phyloP scores from a whole-genome alignment of 805 yeast genomes.

The Candida golubevii region DNA sequence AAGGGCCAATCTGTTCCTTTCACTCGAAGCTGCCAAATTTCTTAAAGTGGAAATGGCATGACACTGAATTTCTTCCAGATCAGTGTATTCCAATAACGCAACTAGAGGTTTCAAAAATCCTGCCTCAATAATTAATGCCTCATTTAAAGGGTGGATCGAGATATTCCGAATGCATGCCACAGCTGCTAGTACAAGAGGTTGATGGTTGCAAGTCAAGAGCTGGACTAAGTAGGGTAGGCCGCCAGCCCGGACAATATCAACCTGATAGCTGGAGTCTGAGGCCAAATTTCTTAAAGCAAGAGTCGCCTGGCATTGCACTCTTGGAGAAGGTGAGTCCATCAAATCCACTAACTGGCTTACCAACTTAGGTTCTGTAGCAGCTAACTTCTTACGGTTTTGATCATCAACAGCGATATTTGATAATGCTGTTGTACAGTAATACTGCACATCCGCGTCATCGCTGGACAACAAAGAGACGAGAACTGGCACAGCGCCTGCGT shows the following conservation, averaged over 20 bases:
- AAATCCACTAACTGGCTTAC: constrained; percentile 82
- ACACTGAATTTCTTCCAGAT: constrained; percentile 94
- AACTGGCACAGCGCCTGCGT: constrained; percentile 98
- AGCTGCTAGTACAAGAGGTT: constrained; percentile 90
- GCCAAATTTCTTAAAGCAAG: constrained; percentile 93
- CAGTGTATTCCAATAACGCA: constrained; percentile 72
- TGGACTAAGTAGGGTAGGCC: constrained; percentile 93
- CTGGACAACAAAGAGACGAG: constrained; percentile 81
- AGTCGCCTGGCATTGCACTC: constrained; percentile 98
- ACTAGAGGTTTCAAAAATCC: constrained; percentile 93
- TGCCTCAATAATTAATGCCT: constrained; percentile 92
- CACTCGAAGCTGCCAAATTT: constrained; percentile 93
- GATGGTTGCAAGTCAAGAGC: constrained; percentile 81
- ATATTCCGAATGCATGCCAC: constrained; percentile 98
- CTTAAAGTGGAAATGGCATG: constrained; percentile 96
- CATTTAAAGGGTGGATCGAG: constrained; percentile 94
- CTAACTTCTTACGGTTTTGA: constrained; percentile 76
- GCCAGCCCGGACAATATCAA: constrained; percentile 92
- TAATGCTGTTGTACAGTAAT: constrained; percentile 95
- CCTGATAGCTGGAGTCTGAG: constrained; percentile 91
- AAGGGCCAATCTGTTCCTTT: constrained; percentile 85
- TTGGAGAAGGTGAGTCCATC: constrained; percentile 89
- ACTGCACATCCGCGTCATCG: constrained; percentile 94
- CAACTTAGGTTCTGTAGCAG: constrained; percentile 89
- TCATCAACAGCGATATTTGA: constrained; percentile 98